A percentile compares a stretch with the other conserved stretches of the same genome.
Evolutionary conservation across 768 basidiomycete species (phyloP).

Genomic region (Sarcodon sp.): DNA sequence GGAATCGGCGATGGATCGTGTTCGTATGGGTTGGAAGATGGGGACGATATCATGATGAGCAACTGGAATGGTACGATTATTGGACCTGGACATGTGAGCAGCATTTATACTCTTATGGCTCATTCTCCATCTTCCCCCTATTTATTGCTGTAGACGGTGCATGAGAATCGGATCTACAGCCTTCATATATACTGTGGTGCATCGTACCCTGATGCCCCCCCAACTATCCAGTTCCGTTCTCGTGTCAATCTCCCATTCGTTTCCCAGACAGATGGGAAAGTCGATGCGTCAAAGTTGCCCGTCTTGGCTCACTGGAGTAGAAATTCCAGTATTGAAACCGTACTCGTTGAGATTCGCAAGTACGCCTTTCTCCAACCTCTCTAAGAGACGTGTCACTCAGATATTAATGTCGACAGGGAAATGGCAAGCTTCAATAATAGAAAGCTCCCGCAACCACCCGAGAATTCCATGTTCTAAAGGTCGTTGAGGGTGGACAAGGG

Average conservation of each 20-base stretch:
- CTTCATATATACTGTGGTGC: constrained; percentile 81
- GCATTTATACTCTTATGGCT: constrained; percentile 3
- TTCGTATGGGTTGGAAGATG: constrained; percentile 91
- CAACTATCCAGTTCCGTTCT: constrained; percentile 75
- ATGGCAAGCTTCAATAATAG: constrained; percentile 89
- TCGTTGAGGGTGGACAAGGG: not conserved
- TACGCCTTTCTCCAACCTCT: constrained; percentile 21
- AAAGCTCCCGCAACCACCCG: constrained; percentile 90
- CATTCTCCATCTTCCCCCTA: not conserved
- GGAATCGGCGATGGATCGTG: constrained; percentile 97
- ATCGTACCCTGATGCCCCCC: constrained; percentile 65
- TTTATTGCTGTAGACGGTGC: constrained; percentile 57
- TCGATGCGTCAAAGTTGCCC: constrained; percentile 59
- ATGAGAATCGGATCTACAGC: constrained; percentile 98
- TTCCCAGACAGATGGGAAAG: constrained; percentile 56
- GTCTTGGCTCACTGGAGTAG: constrained; percentile 69
- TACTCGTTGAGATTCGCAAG: constrained; percentile 91
- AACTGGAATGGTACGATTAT: constrained; percentile 99
- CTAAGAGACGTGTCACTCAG: not conserved
- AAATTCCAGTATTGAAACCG: constrained; percentile 69
- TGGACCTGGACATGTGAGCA: constrained; percentile 86
- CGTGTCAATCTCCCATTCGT: constrained; percentile 94
- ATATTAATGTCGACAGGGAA: constrained; percentile 40
- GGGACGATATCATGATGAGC: constrained; percentile 95
- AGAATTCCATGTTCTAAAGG: constrained; percentile 58